A percentile compares a stretch with the other conserved stretches of the same genome.
These are phyloP conservation scores for Martiniozyma abietophila DNA, from an alignment of 805 yeast species.

Conservation along the genomic window DNA sequence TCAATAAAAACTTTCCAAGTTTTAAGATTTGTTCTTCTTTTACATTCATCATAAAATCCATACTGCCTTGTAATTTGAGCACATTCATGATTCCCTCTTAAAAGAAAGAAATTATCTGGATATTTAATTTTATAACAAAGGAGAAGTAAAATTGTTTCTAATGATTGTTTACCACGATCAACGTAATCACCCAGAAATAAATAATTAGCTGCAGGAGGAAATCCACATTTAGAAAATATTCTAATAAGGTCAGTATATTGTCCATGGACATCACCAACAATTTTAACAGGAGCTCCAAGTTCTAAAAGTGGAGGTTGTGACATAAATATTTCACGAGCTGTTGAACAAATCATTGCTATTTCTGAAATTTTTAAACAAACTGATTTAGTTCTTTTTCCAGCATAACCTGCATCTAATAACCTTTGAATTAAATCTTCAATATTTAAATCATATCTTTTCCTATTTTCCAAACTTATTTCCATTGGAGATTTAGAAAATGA, in stretches of 20 bases:
- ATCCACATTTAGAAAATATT: slow-evolving; percentile 90
- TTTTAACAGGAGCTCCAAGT: slow-evolving; percentile 76
- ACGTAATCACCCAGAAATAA: slow-evolving; percentile 94
- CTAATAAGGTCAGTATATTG: slow-evolving; percentile 89
- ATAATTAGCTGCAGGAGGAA: slow-evolving; percentile 91
- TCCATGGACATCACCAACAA: slow-evolving; percentile 94
- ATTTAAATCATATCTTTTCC: slow-evolving; percentile 25
- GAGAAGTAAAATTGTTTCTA: slow-evolving; percentile 82
- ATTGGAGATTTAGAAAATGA: neutral
- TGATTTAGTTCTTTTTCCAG: slow-evolving; percentile 85
- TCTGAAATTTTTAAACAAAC: slow-evolving; percentile 87
- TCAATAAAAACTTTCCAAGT: slow-evolving; percentile 93
- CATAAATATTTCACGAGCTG: slow-evolving; percentile 81
- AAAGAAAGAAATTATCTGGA: slow-evolving; percentile 88
- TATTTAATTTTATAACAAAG: slow-evolving; percentile 92
- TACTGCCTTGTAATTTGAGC: slow-evolving; percentile 95
- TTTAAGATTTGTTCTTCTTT: slow-evolving; percentile 83
- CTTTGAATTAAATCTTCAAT: slow-evolving; percentile 88
- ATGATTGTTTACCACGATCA: slow-evolving; percentile 92
- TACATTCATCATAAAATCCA: slow-evolving; percentile 97
- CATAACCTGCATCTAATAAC: slow-evolving; percentile 89
- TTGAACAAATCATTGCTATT: slow-evolving; percentile 75
- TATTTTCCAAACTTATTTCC: slow-evolving; percentile 1
- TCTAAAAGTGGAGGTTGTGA: slow-evolving; percentile 88
- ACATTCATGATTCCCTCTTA: slow-evolving; percentile 96